phyloP scores from a whole-genome alignment of 1,139 yeast species.

The Hyphopichia burtonii region DNA sequence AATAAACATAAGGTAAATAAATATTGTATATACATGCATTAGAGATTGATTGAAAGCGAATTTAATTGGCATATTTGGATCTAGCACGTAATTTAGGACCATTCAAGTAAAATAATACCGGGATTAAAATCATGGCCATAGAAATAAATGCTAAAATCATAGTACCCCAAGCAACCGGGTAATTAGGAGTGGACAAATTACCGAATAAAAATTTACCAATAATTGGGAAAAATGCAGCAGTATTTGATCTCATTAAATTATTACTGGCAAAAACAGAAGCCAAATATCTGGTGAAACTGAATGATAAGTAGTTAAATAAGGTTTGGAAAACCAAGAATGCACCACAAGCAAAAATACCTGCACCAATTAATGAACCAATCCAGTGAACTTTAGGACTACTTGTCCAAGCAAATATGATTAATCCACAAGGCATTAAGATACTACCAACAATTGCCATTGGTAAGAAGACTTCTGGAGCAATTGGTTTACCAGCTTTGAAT shows the following conservation, averaged over 20 bases:
- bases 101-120: conserved; percentile 41
- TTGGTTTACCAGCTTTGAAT: conserved; percentile 17
- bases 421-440: conserved; percentile 40
- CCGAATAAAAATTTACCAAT: conserved; percentile 47
- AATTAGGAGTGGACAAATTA: conserved; percentile 26
- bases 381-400: conserved; percentile 38
- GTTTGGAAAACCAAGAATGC: conserved; percentile 44
- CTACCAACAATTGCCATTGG: conserved; percentile 47
- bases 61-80: conserved; percentile 45
- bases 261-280: conserved; percentile 35
- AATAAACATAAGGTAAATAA: too few relatives aligned
- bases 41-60: too few relatives aligned
- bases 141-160: conserved; percentile 56
- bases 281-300: conserved; percentile 35
- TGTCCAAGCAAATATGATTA: conserved; percentile 54
- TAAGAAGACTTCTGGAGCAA: conserved; percentile 41
- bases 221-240: conserved; percentile 34
- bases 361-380: conserved; percentile 46
- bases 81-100: conserved; percentile 37
- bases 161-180: conserved; percentile 66
- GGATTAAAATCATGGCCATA: conserved; percentile 61
- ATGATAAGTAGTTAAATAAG: conserved; percentile 28
- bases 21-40: too few relatives aligned
- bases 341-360: conserved; percentile 34
- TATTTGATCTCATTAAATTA: conserved; percentile 23